Base-by-base conservation (phyloP, 495 filamentous ascomycete genomes). In the Zalerion maritima region DNA sequence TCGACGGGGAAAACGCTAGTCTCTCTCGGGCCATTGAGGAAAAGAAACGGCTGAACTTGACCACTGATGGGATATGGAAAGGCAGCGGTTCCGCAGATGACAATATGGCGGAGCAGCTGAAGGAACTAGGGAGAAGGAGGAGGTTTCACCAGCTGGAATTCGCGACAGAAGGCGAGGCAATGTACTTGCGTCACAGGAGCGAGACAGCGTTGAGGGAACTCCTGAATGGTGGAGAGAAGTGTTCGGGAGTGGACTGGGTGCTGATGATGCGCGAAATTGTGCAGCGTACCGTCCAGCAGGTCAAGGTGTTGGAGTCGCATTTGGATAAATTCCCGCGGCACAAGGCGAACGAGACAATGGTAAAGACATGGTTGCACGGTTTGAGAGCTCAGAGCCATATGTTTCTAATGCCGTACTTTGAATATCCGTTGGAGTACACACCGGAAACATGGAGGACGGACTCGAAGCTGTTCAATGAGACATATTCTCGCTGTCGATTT, bases 191-290 rank as follows among this genome's bases (percentile, higher is more conserved):
- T 14, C 4, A 16, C n/a, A 24, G 28, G 16, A 35, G 45, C 4
- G 43, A 51, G 25, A 20, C 34, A 14, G 21, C 46, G 9, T 28
- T 58, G 9, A 29, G 27, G 19, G 26, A 31, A n/a, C 25, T 30
- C 14, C 35, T 46, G 9, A 26, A 32, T 6, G 34, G 35, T 5
- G 37, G 38, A 18, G 25, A 18, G n/a, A 6, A 13, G 2, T 36
- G 41, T 24, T 43, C 29, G 25, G 46, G 45, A 5, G 37, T 50
- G 6, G 49, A 58, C 26, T 58, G 55, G 47, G 21, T 28, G 5
- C 19, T 34, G 3, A 36, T 50, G 4, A 32, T 31, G 6, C 35
- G 30, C 12, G 41, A 42, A 13, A 41, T 47, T 14, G 41, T 50
- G 17, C 47, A 50, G 31, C 26, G 35, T 4, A 44, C 34, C 1